These are phyloP conservation scores for Apocynum venetum DNA, from an alignment of 257 asterid genomes.

Conservation along the genomic window DNA sequence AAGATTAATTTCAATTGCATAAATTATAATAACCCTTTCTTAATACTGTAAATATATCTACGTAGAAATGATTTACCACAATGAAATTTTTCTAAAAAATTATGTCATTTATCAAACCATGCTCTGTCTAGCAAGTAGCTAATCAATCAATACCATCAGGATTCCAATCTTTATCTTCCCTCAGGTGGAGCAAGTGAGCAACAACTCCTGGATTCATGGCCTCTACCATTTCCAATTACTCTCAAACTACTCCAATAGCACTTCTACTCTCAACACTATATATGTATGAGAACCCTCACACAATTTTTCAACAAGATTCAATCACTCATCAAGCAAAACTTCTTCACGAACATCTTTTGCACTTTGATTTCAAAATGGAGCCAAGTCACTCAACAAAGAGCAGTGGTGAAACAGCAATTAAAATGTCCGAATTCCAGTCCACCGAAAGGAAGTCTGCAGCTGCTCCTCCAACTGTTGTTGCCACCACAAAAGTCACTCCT, in stretches of 20 bases:
- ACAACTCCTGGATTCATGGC: slow-evolving; percentile 27
- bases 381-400: slow-evolving; percentile 40
- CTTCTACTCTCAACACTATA: slow-evolving; percentile 2
- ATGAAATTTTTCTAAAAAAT: no score
- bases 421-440: slow-evolving; percentile 44
- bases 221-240: neutral
- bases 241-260: slow-evolving; percentile 31
- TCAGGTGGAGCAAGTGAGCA: slow-evolving; percentile 40
- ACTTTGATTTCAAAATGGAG: slow-evolving; percentile 3
- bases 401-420: slow-evolving; percentile 39
- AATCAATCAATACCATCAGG: neutral
- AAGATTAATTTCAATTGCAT: no score
- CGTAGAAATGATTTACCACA: no score
- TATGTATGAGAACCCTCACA: slow-evolving; percentile 13
- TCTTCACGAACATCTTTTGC: neutral
- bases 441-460: slow-evolving; percentile 30
- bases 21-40: no score
- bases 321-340: neutral
- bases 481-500: slow-evolving; percentile 32
- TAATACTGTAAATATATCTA: no score
- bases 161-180: neutral
- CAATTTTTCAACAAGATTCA: slow-evolving; percentile 1
- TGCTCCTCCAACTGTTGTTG: slow-evolving; percentile 12
- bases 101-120: no score
- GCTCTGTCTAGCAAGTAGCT: no score